A percentile compares a stretch with the other conserved stretches of the same genome.
Evolutionary conservation across 2,329 filamentous ascomycete species (phyloP).

Genomic region (Neonectria faginata): DNA sequence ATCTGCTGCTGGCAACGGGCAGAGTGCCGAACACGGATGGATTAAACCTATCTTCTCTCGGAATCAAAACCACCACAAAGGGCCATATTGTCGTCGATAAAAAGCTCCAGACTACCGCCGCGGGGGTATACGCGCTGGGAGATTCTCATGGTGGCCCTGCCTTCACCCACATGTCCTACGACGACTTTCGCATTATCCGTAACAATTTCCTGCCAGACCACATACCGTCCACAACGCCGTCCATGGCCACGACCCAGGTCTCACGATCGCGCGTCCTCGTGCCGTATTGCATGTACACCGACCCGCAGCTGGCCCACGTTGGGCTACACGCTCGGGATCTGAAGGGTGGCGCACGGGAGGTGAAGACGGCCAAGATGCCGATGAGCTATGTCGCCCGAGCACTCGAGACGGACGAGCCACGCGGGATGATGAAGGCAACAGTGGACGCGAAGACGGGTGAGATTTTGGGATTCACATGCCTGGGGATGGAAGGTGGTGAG

Average conservation of each 20-base stretch:
- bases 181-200: conserved; percentile 65
- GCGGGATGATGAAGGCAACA: conserved; percentile 64
- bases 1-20: conserved; percentile 63
- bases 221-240: conserved; percentile 41
- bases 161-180: conserved; percentile 68
- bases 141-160: conserved; percentile 64
- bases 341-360: conserved; percentile 45
- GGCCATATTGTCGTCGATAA: conserved; percentile 60
- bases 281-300: conserved; percentile 65
- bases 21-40: conserved; percentile 62
- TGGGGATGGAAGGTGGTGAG: conserved; percentile 65
- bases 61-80: conserved; percentile 53
- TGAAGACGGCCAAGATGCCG: conserved; percentile 62
- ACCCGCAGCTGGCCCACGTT: conserved; percentile 65
- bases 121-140: conserved; percentile 61
- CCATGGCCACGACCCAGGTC: conserved; percentile 42
- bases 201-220: conserved; percentile 55
- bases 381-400: conserved; percentile 64
- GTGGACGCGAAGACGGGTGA: conserved; percentile 60
- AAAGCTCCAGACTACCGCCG: conserved; percentile 57
- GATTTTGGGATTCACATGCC: conserved; percentile 65
- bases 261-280: conserved; percentile 50
- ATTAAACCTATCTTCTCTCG: conserved; percentile 55
- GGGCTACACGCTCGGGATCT: conserved; percentile 59
- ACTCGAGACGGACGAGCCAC: conserved; percentile 63